phyloP scores from a whole-genome alignment of 257 asterid genomes.

The Lithospermum erythrorhizon region DNA sequence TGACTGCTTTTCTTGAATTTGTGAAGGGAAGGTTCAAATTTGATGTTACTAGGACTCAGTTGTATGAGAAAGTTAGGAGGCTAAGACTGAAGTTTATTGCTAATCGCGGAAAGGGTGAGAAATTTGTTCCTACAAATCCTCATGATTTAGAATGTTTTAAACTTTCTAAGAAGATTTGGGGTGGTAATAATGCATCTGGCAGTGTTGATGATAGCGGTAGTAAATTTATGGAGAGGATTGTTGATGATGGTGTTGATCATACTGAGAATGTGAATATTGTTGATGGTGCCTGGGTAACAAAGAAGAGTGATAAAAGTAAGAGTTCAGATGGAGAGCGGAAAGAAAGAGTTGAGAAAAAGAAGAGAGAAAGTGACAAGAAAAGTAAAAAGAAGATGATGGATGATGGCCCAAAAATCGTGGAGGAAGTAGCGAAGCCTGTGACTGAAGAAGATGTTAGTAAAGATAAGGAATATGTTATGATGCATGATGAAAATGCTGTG shows the following conservation, averaged over 20 bases:
- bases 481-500: conserved; percentile 1
- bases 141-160: conserved; percentile 26
- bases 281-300: background rate
- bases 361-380: conserved; percentile 1
- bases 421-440: background rate
- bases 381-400: background rate
- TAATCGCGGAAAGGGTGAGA: conserved; percentile 27
- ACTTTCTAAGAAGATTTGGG: conserved; percentile 49
- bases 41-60: conserved; percentile 26
- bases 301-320: conserved; percentile 6
- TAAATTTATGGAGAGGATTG: conserved; percentile 1
- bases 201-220: background rate
- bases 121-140: conserved; percentile 31
- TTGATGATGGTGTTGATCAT: background rate
- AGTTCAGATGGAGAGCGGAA: background rate
- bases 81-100: conserved; percentile 31
- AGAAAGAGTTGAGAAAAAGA: conserved; percentile 1
- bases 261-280: conserved; percentile 8
- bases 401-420: background rate
- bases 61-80: conserved; percentile 38
- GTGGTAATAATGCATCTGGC: background rate
- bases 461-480: background rate
- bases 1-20: conserved; percentile 28
- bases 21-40: conserved; percentile 28
- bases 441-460: background rate